Evolutionary conservation across 169 alveolate species (phyloP), one percentile per base, ranked within the genome.

Genomic region (Perkinsus olseni): DNA sequence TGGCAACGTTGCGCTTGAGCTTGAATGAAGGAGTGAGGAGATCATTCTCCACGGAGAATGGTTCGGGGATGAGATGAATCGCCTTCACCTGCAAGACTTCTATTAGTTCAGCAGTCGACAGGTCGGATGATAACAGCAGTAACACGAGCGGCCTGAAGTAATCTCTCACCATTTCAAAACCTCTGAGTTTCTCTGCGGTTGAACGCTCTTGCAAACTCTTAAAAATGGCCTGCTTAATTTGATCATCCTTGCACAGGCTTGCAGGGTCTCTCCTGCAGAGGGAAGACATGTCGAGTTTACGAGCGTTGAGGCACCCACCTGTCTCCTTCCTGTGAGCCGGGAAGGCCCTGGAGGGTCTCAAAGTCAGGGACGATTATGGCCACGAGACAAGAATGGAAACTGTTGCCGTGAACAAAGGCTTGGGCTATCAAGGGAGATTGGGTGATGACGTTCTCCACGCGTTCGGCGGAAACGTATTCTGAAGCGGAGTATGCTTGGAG

Each of bases 401-500:
- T 96, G 93, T 96, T 97, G 31, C 99, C 99, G 94, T 96, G 95
- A 21, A 98, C 98, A 94, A 97, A 97, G 28, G 96, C 96, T 93
- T 98, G 97, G n/a, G 95, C 95, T 45, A 98, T 96, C 38, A 94
- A 95, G 11, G 95, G 96, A 6, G 97, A 93, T 92, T 97, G 97
- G 39, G 95, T 36, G 93, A 97, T 97, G 74, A 96, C 96, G 74
- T 95, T 96, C 95, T 98, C 99, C 74, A 97, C 96, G 92, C 96
- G 96, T 91, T 97, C 99, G 17, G 99, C 99, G 38, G 98, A 96
- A 40, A 98, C 96, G 94, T 97, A 98, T 91, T 98, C 99, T 10
- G 98, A 62, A 8, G 11, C 50, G 82, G 31, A 62, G 17, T 4
- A 62, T 24, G n/a, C n/a, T n/a, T n/a, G 17, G 82, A 8, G 82